Base-by-base conservation (phyloP, 1,139 yeast species). In the Suzukiozyma palmioleophila region DNA sequence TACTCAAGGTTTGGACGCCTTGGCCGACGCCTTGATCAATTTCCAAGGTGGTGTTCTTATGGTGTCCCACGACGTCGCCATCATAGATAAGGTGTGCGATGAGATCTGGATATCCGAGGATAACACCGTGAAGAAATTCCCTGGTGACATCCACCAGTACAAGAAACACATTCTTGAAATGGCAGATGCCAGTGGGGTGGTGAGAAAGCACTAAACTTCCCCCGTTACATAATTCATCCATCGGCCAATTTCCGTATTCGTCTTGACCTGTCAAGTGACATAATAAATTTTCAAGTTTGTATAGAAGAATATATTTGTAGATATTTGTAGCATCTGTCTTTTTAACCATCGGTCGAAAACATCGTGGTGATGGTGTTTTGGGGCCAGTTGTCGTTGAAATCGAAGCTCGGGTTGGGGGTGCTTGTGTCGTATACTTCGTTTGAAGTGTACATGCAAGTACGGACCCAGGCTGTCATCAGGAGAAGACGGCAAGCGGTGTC, bases 11-110 rank as follows among this genome's bases (percentile, higher is more conserved):
- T 73, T 92, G 56, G 98, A 92, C 62, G 97, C 98, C 0, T 74
- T 92, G 48, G 83, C 95, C 7, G 94, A 84, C 32, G 97, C 97
- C 1, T 73, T 92, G 56, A 80, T 75, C 49, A 81, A 79, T 47
- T 92, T 90, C 73, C 78, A 87, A 57, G 98, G 98, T 58, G 98
- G 98, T 62, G 84, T 92, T 27, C 74, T 92, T 52, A 89, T 92
- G 97, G 98, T 92, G 44, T 87, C 96, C 38, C 98, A 92, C 75
- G 98, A 92, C 72, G 97, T 92, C 32, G 72, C 89, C 21, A 86
- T 90, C 53, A 92, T 92, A 53, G 81, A 84, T 53, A 75, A 77
- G 43, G 96, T 92, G 8, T 88, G 97, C 69, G 83, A 84, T 44
- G 95, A 90, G 60, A 86, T 92, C 47, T 92, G 97, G 97, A 94